Evolutionary conservation across 2,329 filamentous ascomycete species (phyloP), one percentile per base, ranked within the genome.

Genomic region (Aspergillus calidoustus): DNA sequence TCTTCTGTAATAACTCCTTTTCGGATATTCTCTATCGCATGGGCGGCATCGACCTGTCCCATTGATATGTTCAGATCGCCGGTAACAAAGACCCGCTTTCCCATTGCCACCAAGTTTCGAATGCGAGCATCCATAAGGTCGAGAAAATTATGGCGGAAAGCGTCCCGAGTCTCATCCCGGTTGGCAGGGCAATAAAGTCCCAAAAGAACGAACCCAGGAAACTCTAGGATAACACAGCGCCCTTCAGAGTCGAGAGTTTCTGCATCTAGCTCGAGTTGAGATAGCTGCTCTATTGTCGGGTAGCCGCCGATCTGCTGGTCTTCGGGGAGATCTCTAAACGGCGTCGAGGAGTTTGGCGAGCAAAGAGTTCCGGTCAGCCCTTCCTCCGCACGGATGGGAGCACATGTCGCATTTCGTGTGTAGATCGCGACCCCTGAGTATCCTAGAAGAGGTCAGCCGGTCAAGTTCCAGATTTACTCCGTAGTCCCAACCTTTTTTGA

Each of bases 371-470:
- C 95, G 0, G 92, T 90, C 57, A 99, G 83, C n/a, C 95, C 95
- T 80, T 98, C 94, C 78, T 99, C 95, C 3, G 93, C 94, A 63
- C 90, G 87, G 28, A 97, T 91, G 0, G 95, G 95, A 3, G 89
- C 87, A 76, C 95, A 98, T 41, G 86, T 89, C 4, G 90, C 85
- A 73, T 91, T 95, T n/a, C 92, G 87, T 1, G 93, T 97, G 78
- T 97, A 99, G 41, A 99, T 92, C 3, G 90, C 95, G 2, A 99
- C 94, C 2, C 95, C 95, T 28, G 94, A 96, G 74, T 98, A 99
- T 25, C 95, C 93, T 96, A 46, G 60, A 49, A 59, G 57, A 50
- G 9, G 59, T 72, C 53, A 68, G 55, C 8, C 51, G 11, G 2
- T 19, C 2, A 5, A 22, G 9, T 3, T 19, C 34, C 46, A 13